Percentiles rank a stretch among this genome's conserved stretches.
These are phyloP conservation scores for Mycena vulgaris DNA, from an alignment of 768 basidiomycete species.

Conservation along the genomic window DNA sequence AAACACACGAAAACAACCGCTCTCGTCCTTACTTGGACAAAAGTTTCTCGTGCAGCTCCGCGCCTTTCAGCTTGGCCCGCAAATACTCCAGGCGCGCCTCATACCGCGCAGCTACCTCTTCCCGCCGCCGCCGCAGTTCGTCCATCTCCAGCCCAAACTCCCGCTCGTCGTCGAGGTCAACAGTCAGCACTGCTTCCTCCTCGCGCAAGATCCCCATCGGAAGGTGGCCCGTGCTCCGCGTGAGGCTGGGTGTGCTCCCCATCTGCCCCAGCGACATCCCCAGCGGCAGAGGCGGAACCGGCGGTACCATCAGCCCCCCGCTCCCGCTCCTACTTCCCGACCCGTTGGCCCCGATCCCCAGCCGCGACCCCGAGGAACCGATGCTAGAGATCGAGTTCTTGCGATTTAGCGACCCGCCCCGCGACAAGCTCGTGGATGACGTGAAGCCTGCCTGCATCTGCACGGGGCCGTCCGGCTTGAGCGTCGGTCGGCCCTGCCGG, in stretches of 20 bases:
- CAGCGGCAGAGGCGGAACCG: conserved; percentile 41
- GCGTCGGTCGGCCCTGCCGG: conserved; percentile 53
- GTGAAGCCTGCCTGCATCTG: conserved; percentile 28
- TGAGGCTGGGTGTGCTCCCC: conserved; percentile 58
- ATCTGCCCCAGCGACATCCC: conserved; percentile 34
- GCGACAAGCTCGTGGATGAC: conserved; percentile 37
- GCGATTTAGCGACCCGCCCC: conserved; percentile 62
- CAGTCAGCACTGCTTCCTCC: conserved; percentile 54
- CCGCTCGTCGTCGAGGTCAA: conserved; percentile 51
- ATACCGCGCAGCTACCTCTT: conserved; percentile 81
- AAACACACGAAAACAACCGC: conserved; percentile 14
- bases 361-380: conserved; percentile 56
- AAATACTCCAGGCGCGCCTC: conserved; percentile 85
- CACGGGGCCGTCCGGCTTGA: conserved; percentile 49
- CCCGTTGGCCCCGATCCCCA: conserved; percentile 41
- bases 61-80: conserved; percentile 86
- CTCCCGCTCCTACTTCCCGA: conserved; percentile 10
- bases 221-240: conserved; percentile 63
- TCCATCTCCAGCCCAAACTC: conserved; percentile 71
- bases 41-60: conserved; percentile 87
- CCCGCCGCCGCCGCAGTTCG: conserved; percentile 78
- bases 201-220: conserved; percentile 69
- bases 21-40: conserved; percentile 52
- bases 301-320: conserved; percentile 37
- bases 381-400: conserved; percentile 77